Percentiles rank a stretch among this genome's conserved stretches.
Conservation (phyloP, 306 rosid genomes). For the Inga leiocalycina region DNA sequence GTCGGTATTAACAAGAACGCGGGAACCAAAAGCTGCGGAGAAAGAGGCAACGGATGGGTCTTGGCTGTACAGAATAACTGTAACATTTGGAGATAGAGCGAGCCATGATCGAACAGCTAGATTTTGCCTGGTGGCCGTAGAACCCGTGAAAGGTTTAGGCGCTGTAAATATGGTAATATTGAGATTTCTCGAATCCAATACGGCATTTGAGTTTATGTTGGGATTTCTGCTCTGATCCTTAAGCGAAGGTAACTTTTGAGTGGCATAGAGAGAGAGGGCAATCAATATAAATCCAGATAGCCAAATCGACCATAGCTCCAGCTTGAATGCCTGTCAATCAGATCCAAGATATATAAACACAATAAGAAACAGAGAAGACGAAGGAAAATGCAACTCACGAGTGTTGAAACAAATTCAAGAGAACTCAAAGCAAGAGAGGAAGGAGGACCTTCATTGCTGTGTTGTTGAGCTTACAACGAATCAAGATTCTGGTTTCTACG, state of each 20-base stretch:
- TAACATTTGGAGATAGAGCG: slow-evolving; percentile 61
- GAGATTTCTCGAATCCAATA: slow-evolving; percentile 37
- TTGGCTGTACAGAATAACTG: slow-evolving; percentile 65
- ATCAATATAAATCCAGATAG: slow-evolving; percentile 70
- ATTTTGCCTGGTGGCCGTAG: slow-evolving; percentile 58
- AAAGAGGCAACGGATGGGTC: slow-evolving; percentile 72
- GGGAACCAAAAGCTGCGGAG: slow-evolving; percentile 53
- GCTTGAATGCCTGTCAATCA: slow-evolving; percentile 51
- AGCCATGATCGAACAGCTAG: slow-evolving; percentile 86
- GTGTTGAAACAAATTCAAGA: not conserved
- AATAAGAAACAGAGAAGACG: slow-evolving; percentile 10
- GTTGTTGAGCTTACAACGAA: slow-evolving; percentile 33
- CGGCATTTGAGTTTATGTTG: slow-evolving; percentile 18
- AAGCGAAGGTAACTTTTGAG: slow-evolving; percentile 61
- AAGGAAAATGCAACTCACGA: slow-evolving; percentile 9
- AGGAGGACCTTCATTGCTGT: slow-evolving; percentile 68
- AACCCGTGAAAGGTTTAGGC: slow-evolving; percentile 68
- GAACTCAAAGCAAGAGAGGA: not conserved
- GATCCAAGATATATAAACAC: slow-evolving; percentile 19
- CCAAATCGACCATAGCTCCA: slow-evolving; percentile 80
- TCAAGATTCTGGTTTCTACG: not conserved
- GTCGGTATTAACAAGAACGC: slow-evolving; percentile 65
- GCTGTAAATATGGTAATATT: slow-evolving; percentile 72
- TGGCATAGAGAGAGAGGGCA: slow-evolving; percentile 68
- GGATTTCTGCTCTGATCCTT: slow-evolving; percentile 42